A percentile compares a stretch with the other conserved stretches of the same genome.
Conservation (phyloP, 345 rosid genomes). For the Iberis pinnata region DNA sequence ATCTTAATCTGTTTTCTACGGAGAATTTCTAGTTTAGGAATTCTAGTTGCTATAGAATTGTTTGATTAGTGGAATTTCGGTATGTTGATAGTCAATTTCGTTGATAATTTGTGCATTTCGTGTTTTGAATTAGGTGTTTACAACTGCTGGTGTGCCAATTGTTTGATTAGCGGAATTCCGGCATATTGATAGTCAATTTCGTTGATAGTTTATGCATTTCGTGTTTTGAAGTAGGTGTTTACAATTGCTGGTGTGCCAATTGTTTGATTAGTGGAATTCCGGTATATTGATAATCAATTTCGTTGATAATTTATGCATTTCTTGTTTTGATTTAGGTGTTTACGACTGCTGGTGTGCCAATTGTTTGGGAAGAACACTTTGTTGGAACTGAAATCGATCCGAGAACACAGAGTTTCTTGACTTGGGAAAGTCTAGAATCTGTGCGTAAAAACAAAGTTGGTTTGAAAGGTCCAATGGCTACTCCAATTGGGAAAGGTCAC, state of each 20-base stretch:
- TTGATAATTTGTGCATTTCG: no score
- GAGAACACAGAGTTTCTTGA: slow-evolving; percentile 90
- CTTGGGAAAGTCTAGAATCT: slow-evolving; percentile 98
- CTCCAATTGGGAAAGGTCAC: slow-evolving; percentile 99
- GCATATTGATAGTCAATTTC: neutral
- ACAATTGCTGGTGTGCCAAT: no score
- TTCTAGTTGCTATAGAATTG: neutral
- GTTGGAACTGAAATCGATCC: slow-evolving; percentile 82
- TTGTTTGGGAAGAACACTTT: slow-evolving; percentile 95
- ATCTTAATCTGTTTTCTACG: no score
- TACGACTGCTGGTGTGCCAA: slow-evolving; percentile 75
- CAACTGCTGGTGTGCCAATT: no score
- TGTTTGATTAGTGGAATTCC: no score
- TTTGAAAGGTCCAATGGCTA: slow-evolving; percentile 99
- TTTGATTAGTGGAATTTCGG: neutral
- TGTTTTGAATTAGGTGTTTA: no score
- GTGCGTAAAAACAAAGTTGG: slow-evolving; percentile 80
- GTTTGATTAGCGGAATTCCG: no score
- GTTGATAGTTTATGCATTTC: no score
- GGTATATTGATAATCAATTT: neutral
- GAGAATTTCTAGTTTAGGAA: no score
- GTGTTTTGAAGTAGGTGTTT: no score
- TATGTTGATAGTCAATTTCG: neutral
- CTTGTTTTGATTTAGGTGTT: slow-evolving; percentile 43
- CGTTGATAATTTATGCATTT: neutral